These are phyloP conservation scores for Candida piceae DNA, from an alignment of 805 yeast genomes.

Conservation along the genomic window DNA sequence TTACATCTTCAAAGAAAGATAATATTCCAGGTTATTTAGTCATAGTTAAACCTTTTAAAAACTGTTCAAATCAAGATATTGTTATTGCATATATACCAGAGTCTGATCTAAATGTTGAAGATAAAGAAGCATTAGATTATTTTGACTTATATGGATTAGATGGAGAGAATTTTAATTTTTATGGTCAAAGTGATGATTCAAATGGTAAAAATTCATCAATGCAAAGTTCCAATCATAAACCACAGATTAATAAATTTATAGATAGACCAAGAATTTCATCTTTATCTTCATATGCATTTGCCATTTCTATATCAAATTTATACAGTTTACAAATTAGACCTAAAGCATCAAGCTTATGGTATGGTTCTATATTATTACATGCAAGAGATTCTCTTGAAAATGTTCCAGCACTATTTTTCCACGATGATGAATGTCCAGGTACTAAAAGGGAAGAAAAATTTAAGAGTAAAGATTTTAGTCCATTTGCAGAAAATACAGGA, in stretches of 20 bases:
- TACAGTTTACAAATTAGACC: constrained; percentile 80
- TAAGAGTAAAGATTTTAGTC: constrained; percentile 63
- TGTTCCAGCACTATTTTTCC: constrained; percentile 85
- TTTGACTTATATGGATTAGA: constrained; percentile 36
- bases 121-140: constrained; percentile 28
- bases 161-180: constrained; percentile 26
- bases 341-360: constrained; percentile 88
- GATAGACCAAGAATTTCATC: constrained; percentile 49
- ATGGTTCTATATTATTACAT: constrained; percentile 77
- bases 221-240: constrained; percentile 10
- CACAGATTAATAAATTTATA: constrained; percentile 34
- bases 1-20: constrained; percentile 65
- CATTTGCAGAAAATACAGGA: constrained; percentile 52
- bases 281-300: constrained; percentile 62
- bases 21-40: constrained; percentile 76
- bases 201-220: not conserved
- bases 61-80: constrained; percentile 48
- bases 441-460: constrained; percentile 57
- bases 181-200: constrained; percentile 3
- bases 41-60: constrained; percentile 48
- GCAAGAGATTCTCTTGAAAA: constrained; percentile 55
- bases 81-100: constrained; percentile 70
- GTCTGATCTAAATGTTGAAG: constrained; percentile 28
- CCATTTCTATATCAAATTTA: constrained; percentile 51
- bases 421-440: constrained; percentile 81